Percentiles rank a stretch among this genome's conserved stretches.
Conservation (phyloP, 495 filamentous ascomycete species). For the Aspergillus conjunctus region DNA sequence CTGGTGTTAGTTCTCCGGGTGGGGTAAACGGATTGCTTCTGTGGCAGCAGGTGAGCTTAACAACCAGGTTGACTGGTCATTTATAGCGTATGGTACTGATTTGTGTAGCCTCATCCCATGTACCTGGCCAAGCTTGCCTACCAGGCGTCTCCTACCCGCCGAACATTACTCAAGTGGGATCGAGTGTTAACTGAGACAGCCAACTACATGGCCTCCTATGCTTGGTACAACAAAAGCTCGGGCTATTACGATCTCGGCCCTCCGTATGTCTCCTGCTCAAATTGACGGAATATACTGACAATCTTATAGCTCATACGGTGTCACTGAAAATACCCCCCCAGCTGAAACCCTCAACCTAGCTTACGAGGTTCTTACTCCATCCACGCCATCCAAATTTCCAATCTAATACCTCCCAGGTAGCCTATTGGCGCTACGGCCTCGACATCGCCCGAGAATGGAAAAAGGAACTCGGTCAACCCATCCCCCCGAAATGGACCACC, state of each 20-base stretch:
- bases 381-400: not conserved
- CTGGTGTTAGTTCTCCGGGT: constrained; percentile 20
- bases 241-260: constrained; percentile 26
- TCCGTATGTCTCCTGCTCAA: constrained; percentile 10
- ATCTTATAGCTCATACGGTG: constrained; percentile 18
- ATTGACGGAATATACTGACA: not conserved
- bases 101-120: constrained; percentile 20
- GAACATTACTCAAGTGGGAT: constrained; percentile 20
- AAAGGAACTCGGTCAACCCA: constrained; percentile 5
- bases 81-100: not conserved
- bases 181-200: constrained; percentile 17
- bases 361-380: constrained; percentile 16
- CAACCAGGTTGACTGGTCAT: not conserved
- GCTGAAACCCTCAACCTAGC: constrained; percentile 16
- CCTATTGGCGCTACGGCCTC: constrained; percentile 25
- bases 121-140: constrained; percentile 22
- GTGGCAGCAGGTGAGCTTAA: constrained; percentile 22
- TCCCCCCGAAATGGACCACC: constrained; percentile 14
- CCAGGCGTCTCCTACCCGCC: constrained; percentile 17
- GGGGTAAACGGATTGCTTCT: constrained; percentile 22
- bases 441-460: constrained; percentile 16
- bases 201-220: constrained; percentile 24
- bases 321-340: constrained; percentile 25
- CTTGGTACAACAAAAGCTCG: constrained; percentile 19
- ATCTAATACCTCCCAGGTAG: constrained; percentile 2